Evolutionary conservation across 495 filamentous ascomycete genomes (phyloP), one percentile per base, ranked within the genome.

Genomic region (Lepraria neglecta): DNA sequence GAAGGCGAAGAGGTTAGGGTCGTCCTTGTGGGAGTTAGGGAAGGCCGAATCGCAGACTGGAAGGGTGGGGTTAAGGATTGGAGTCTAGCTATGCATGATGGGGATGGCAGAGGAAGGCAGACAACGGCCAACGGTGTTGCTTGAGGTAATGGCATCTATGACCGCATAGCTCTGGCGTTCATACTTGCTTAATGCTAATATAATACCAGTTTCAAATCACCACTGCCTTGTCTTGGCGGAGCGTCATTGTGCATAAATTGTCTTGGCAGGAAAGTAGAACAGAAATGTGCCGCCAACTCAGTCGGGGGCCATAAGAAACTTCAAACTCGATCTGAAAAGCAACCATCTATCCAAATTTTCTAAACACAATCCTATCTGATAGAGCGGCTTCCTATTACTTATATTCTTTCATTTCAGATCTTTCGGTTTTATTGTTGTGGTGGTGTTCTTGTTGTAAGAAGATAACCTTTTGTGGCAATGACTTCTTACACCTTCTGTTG

Each of bases 41-140:
- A 91, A 69, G 87, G 90, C 61, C 76, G 88, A 56, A 88, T 90
- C 65, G 85, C 87, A 46, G 88, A 92, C 67, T 90, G 87, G 87
- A 92, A 90, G 73, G 88, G 88, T 28, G 80, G 80, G 24, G 87
- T 91, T 4, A 80, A 82, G 62, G 88, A 91, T 68, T 91, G 85
- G 84, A 75, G 78, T 50, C 73, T 91, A 63, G 69, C 79, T 56
- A n/a, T 52, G 15, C 24, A 51, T 11, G 68, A 72, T 42, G 67
- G 72, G 33, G 70, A 72, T 46, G 54, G 64, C 70, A 44, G 66
- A 73, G 51, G 62, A 53, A 44, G 64, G 58, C 54, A 28, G 64
- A 61, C 21, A 66, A 60, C 76, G 56, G 71, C 75, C 45, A 81
- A 81, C 68, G 78, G 78, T 27, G 57, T 67, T 58, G 17, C 54